Conservation (phyloP, 306 rosid genomes). For the Rubus parviflorus region DNA sequence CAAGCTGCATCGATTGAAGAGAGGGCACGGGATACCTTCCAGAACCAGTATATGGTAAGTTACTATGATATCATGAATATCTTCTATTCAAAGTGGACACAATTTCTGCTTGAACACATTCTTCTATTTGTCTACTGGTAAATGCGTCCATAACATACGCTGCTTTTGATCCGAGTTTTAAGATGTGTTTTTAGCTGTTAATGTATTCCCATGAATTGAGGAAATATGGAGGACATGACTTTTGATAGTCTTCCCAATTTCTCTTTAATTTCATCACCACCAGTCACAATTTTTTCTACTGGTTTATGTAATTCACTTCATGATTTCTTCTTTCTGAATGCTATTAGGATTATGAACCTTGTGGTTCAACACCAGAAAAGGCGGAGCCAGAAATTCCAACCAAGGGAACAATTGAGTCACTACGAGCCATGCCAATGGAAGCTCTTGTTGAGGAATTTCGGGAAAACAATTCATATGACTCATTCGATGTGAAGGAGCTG, state of each 20-base stretch:
- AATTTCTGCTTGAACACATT: not conserved
- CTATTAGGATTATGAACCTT: conserved; percentile 85
- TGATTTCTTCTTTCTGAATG: not conserved
- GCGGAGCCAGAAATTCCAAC: conserved; percentile 67
- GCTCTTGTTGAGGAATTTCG: conserved; percentile 77
- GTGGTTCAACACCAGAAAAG: conserved; percentile 69
- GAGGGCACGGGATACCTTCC: conserved; percentile 59
- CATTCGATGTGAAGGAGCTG: conserved; percentile 61
- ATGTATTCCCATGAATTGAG: not conserved
- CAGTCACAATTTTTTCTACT: not conserved
- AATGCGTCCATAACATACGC: not conserved
- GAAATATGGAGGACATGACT: not conserved
- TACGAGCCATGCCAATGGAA: conserved; percentile 85
- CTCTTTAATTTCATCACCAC: not conserved
- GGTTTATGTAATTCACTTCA: not conserved
- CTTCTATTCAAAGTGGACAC: too few relatives aligned
- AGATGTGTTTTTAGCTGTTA: not conserved
- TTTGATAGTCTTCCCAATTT: not conserved
- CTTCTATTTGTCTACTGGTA: not conserved
- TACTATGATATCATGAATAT: not conserved
- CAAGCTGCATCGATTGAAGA: conserved; percentile 63
- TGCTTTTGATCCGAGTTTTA: not conserved
- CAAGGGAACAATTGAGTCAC: conserved; percentile 77
- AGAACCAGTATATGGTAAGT: conserved; percentile 58
- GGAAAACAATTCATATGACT: conserved; percentile 69